Base-by-base conservation (phyloP, 768 basidiomycete genomes). In the Botryobasidium botryosum region DNA sequence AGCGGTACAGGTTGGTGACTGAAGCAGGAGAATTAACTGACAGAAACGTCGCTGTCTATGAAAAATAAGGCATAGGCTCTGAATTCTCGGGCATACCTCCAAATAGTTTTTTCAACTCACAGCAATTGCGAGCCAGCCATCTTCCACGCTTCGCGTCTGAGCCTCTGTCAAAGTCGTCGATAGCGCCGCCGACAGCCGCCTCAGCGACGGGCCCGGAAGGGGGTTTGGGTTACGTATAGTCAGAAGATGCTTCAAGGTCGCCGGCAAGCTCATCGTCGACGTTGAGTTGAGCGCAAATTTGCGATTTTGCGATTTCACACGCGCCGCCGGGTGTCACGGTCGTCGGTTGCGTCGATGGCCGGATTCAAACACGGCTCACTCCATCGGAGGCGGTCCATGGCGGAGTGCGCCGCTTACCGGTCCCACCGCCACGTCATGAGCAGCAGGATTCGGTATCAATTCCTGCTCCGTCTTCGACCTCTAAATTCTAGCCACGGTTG, bases 1-100 rank as follows among this genome's bases (percentile, higher is more conserved):
- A 88, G 36, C 74, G 77, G 59, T 86, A 92, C 52, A 92, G 63
- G 55, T 83, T 74, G 15, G 78, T 81, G 29, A 91, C 63, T 31
- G 81, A 70, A 32, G 77, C 71, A 17, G 88, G 86, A 45, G 77
- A 72, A 62, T 91, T 91, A 40, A 71, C 70, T 47, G 85, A 82
- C 55, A 90, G 67, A 43, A 91, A 67, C 35, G 85, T 77, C 56
- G 83, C 87, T 44, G 84, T 85, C 77, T 86, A 57, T 3, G 50
- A 42, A n/a, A 54, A 49, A 2, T 21, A 35, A 17, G 43, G 46
- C 1, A 51, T 13, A 35, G n/a, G n/a, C n/a, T n/a, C n/a, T n/a
- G n/a, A n/a, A n/a, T n/a, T n/a, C n/a, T n/a, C n/a, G n/a, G n/a
- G n/a, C n/a, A n/a, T n/a, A n/a, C n/a, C n/a, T n/a, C n/a, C n/a